Conservation (phyloP, 768 basidiomycete species). For the Leucosporidium yakuticum region DNA sequence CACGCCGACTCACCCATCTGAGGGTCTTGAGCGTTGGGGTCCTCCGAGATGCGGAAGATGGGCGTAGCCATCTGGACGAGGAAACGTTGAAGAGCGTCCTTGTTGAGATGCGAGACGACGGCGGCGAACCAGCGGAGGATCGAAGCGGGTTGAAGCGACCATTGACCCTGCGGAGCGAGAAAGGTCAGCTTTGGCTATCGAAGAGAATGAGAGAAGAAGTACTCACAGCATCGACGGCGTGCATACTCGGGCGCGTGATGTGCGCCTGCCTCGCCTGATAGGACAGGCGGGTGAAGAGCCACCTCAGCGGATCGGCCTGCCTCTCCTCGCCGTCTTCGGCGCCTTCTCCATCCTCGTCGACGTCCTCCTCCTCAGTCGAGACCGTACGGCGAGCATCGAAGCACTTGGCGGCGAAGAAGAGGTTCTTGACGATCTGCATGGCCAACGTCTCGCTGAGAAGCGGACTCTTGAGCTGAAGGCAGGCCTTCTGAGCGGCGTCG, state of each 20-base stretch:
- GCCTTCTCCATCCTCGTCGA: conserved; percentile 42
- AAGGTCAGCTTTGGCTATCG: conserved; percentile 1
- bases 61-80: conserved; percentile 80
- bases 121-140: conserved; percentile 91
- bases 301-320: conserved; percentile 59
- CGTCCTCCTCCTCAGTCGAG: conserved; percentile 38
- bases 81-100: conserved; percentile 57
- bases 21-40: conserved; percentile 70
- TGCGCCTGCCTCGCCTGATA: conserved; percentile 50
- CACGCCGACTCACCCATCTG: conserved; percentile 60
- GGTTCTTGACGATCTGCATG: conserved; percentile 82
- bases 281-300: conserved; percentile 91
- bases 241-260: conserved; percentile 33
- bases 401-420: conserved; percentile 86
- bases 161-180: conserved; percentile 56
- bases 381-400: conserved; percentile 50
- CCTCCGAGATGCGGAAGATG: conserved; percentile 77
- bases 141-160: conserved; percentile 73
- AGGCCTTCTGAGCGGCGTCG: conserved; percentile 66
- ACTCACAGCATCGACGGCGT: conserved; percentile 32
- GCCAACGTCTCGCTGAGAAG: conserved; percentile 66
- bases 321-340: conserved; percentile 32
- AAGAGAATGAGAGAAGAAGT: not conserved
- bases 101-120: conserved; percentile 68
- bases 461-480: conserved; percentile 71